Conservation (phyloP, 805 yeast species). For the Pichia eremophila region DNA sequence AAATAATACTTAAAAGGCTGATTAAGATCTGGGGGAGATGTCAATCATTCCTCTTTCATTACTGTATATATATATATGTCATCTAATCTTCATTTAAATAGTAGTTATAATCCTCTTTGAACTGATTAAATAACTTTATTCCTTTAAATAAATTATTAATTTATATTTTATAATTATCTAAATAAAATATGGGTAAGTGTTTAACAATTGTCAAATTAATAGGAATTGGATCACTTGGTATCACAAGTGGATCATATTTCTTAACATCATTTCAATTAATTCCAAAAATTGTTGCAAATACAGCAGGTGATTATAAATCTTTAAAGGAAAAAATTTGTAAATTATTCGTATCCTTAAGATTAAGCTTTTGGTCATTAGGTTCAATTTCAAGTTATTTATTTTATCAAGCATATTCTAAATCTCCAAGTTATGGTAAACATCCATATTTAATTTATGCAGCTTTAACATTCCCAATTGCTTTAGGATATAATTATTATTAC, state of each 20-base stretch:
- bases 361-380: constrained; percentile 30
- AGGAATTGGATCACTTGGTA: constrained; percentile 62
- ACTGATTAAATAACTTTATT: too few species aligned
- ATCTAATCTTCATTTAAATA: too few species aligned
- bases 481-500: constrained; percentile 21
- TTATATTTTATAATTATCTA: background rate
- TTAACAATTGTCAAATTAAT: constrained; percentile 48
- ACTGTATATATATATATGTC: too few species aligned
- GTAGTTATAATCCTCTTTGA: too few species aligned
- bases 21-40: too few species aligned
- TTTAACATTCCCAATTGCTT: constrained; percentile 39
- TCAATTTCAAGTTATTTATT: constrained; percentile 43
- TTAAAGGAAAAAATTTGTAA: constrained; percentile 10
- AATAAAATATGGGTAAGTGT: constrained; percentile 39
- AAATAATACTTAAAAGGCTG: too few species aligned
- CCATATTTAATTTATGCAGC: constrained; percentile 66
- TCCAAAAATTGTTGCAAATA: constrained; percentile 13
- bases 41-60: too few species aligned
- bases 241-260: constrained; percentile 45
- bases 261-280: constrained; percentile 9
- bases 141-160: too few species aligned
- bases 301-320: constrained; percentile 5
- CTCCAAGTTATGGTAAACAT: constrained; percentile 51
- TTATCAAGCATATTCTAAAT: constrained; percentile 43
- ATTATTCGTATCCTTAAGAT: constrained; percentile 17